phyloP scores from a whole-genome alignment of 139 green algal genomes.

The Volvox africanus region DNA sequence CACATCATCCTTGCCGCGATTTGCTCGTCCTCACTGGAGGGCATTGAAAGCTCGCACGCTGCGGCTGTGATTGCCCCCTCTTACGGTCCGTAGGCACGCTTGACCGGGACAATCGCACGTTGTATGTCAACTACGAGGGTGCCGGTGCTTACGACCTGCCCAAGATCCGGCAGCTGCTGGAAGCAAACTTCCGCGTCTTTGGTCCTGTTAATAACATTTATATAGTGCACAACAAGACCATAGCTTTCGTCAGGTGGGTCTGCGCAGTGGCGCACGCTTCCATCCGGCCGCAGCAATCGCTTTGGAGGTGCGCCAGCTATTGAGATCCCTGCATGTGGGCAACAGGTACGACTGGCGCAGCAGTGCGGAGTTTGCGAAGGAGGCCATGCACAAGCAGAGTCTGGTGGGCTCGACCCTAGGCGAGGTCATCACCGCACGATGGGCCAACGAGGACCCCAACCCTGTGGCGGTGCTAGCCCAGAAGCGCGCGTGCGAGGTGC shows the following conservation, averaged over 20 bases:
- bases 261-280: too few relatives aligned
- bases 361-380: constrained; percentile 86
- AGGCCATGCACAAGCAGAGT: constrained; percentile 80
- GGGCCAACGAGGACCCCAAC: constrained; percentile 87
- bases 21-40: too few relatives aligned
- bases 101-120: constrained; percentile 72
- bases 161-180: constrained; percentile 57
- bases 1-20: too few relatives aligned
- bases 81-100: constrained; percentile 62
- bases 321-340: too few relatives aligned
- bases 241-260: constrained; percentile 77
- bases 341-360: constrained; percentile 75
- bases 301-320: too few relatives aligned
- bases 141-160: constrained; percentile 65
- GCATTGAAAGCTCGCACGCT: too few relatives aligned
- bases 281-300: too few relatives aligned
- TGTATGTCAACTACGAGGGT: constrained; percentile 78
- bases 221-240: constrained; percentile 74
- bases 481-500: constrained; percentile 64
- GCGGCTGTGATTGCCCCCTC: not conserved
- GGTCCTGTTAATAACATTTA: constrained; percentile 73
- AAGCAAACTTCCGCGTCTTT: constrained; percentile 71
- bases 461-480: constrained; percentile 62
- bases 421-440: constrained; percentile 79
- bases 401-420: constrained; percentile 63